Conservation (phyloP, 2,329 filamentous ascomycete species). For the Colletotrichum musae region DNA sequence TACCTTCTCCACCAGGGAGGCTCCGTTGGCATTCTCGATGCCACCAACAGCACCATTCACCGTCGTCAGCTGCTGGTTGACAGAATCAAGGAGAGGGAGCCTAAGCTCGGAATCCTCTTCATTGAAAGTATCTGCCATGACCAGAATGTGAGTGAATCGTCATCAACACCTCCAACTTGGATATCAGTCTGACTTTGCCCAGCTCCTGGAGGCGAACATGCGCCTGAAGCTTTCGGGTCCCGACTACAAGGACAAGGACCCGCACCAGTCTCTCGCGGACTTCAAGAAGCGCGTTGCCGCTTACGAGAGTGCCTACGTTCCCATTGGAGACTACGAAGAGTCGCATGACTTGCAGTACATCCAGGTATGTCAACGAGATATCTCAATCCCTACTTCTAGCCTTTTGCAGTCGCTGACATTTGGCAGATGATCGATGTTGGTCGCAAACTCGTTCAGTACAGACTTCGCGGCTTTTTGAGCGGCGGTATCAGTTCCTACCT, state of each 20-base stretch:
- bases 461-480: slow-evolving; percentile 91
- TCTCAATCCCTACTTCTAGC: background rate
- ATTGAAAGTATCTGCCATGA: slow-evolving; percentile 96
- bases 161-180: slow-evolving; percentile 8
- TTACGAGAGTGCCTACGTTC: slow-evolving; percentile 94
- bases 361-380: slow-evolving; percentile 63
- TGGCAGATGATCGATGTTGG: slow-evolving; percentile 95
- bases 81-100: slow-evolving; percentile 85
- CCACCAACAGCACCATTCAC: slow-evolving; percentile 94
- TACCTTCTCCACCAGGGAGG: slow-evolving; percentile 88
- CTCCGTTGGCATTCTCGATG: slow-evolving; percentile 94
- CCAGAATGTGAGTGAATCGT: slow-evolving; percentile 65
- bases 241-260: slow-evolving; percentile 96
- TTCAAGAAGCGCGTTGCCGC: slow-evolving; percentile 94
- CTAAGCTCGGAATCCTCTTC: slow-evolving; percentile 91
- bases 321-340: slow-evolving; percentile 92
- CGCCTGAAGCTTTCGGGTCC: slow-evolving; percentile 95
- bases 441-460: slow-evolving; percentile 91
- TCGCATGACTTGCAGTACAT: slow-evolving; percentile 93
- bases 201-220: slow-evolving; percentile 95
- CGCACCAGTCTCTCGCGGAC: slow-evolving; percentile 84
- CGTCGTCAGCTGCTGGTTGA: slow-evolving; percentile 88
- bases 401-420: slow-evolving; percentile 45
- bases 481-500: slow-evolving; percentile 95
- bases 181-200: slow-evolving; percentile 12